Evolutionary conservation across 129 eudicot genomes (phyloP).

Genomic region (Flaveria trinervia): DNA sequence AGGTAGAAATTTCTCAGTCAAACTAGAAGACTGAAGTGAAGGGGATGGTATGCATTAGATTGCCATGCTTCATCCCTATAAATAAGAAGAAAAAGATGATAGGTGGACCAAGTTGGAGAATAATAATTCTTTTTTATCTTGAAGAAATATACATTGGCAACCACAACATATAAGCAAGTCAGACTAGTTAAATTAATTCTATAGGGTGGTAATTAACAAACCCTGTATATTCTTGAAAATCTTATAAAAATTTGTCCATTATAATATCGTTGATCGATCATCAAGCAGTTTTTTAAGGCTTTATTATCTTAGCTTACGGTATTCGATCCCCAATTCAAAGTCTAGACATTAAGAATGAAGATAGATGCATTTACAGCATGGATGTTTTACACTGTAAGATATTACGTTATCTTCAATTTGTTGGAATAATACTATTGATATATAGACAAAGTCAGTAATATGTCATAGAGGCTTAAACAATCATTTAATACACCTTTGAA

Average conservation of each 20-base stretch:
- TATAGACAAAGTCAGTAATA: constrained; percentile 5
- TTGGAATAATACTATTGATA: constrained; percentile 27
- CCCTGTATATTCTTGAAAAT: no score
- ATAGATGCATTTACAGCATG: constrained; percentile 44
- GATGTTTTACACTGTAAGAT: constrained; percentile 30
- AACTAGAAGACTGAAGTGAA: constrained; percentile 51
- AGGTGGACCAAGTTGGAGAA: constrained; percentile 51
- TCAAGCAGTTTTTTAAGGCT: constrained; percentile 46
- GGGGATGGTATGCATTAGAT: constrained; percentile 42
- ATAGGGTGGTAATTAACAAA: constrained; percentile 34
- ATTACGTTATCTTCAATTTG: constrained; percentile 34
- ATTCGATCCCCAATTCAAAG: constrained; percentile 45
- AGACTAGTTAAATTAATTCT: constrained; percentile 14
- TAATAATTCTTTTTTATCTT: constrained; percentile 27
- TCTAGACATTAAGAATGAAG: constrained; percentile 46
- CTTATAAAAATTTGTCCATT: no score
- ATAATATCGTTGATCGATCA: constrained; percentile 29
- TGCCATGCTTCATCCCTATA: constrained; percentile 47
- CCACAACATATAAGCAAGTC: constrained; percentile 32
- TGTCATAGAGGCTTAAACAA: constrained; percentile 14
- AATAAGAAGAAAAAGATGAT: constrained; percentile 37
- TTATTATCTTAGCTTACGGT: constrained; percentile 44
- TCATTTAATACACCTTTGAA: background rate
- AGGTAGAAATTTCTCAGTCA: constrained; percentile 28
- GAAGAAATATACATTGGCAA: constrained; percentile 48